A percentile compares a stretch with the other conserved stretches of the same genome.
Evolutionary conservation across 352 stramenopile genomes (phyloP).

Genomic region (Phytophthora pseudosyringae): DNA sequence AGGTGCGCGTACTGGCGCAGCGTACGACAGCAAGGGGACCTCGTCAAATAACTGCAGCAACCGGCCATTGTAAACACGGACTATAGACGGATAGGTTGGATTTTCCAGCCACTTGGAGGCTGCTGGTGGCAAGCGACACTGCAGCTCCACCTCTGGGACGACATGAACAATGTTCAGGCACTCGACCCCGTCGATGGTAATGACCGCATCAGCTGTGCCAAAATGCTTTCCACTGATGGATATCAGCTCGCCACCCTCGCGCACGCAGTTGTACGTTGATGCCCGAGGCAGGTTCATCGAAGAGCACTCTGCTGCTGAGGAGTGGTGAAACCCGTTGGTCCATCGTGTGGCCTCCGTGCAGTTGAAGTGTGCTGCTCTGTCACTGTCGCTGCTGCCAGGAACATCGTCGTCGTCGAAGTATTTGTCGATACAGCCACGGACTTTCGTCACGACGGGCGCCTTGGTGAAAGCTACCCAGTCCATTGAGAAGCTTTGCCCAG

Average conservation of each 20-base stretch:
- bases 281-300: conserved; percentile 58
- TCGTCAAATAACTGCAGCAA: conserved; percentile 68
- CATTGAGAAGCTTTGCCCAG: conserved; percentile 71
- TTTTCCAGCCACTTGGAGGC: conserved; percentile 31
- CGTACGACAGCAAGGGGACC: conserved; percentile 72
- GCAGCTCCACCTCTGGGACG: conserved; percentile 63
- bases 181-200: conserved; percentile 73
- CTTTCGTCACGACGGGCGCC: conserved; percentile 72
- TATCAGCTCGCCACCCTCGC: conserved; percentile 60
- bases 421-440: conserved; percentile 82
- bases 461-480: conserved; percentile 79
- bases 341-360: conserved; percentile 47
- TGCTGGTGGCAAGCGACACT: conserved; percentile 77
- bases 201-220: conserved; percentile 62
- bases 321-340: conserved; percentile 60
- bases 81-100: conserved; percentile 53
- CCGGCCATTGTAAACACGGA: conserved; percentile 70
- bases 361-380: conserved; percentile 41
- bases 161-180: conserved; percentile 73
- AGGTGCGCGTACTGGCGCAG: conserved; percentile 42
- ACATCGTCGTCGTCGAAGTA: conserved; percentile 51
- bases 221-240: conserved; percentile 79
- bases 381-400: conserved; percentile 6
- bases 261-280: conserved; percentile 79
- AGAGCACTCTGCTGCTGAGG: conserved; percentile 45